phyloP scores from a whole-genome alignment of 768 basidiomycete species.

The Hypsizygus marmoreus region DNA sequence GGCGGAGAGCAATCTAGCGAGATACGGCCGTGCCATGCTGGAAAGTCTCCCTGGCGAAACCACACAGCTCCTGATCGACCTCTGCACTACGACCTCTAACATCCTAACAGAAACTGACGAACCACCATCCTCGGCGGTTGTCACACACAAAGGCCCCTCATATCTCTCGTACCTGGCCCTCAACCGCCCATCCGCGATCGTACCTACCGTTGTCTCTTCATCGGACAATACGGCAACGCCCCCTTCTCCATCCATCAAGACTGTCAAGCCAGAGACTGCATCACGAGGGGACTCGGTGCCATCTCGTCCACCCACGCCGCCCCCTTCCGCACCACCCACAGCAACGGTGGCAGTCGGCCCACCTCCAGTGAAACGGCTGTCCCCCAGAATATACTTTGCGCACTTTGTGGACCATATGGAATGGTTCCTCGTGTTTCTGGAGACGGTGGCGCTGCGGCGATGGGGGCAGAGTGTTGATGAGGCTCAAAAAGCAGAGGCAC shows the following conservation, averaged over 20 bases:
- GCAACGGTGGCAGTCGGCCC: constrained; percentile 17
- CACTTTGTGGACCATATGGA: constrained; percentile 90
- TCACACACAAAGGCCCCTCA: constrained; percentile 46
- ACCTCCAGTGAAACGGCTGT: constrained; percentile 57
- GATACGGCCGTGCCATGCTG: constrained; percentile 88
- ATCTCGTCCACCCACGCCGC: constrained; percentile 31
- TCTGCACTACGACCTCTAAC: constrained; percentile 77
- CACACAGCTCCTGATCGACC: constrained; percentile 87
- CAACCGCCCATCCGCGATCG: constrained; percentile 52
- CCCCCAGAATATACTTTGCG: constrained; percentile 86
- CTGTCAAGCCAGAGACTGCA: constrained; percentile 38
- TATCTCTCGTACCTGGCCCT: constrained; percentile 83
- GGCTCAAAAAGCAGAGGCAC: constrained; percentile 11
- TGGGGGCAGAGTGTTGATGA: constrained; percentile 74
- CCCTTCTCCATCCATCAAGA: constrained; percentile 49
- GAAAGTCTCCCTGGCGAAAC: constrained; percentile 84
- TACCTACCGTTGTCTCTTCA: constrained; percentile 40
- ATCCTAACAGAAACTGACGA: constrained; percentile 46
- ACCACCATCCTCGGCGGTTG: constrained; percentile 19
- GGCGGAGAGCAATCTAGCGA: constrained; percentile 85
- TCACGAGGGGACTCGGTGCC: constrained; percentile 39
- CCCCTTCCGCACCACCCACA: constrained; percentile 35
- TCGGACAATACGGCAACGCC: constrained; percentile 41
- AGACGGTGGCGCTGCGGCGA: constrained; percentile 75
- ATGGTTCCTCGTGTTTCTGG: constrained; percentile 85